Evolutionary conservation across 352 stramenopile species (phyloP).

Genomic region (Phytopythium aichiense): DNA sequence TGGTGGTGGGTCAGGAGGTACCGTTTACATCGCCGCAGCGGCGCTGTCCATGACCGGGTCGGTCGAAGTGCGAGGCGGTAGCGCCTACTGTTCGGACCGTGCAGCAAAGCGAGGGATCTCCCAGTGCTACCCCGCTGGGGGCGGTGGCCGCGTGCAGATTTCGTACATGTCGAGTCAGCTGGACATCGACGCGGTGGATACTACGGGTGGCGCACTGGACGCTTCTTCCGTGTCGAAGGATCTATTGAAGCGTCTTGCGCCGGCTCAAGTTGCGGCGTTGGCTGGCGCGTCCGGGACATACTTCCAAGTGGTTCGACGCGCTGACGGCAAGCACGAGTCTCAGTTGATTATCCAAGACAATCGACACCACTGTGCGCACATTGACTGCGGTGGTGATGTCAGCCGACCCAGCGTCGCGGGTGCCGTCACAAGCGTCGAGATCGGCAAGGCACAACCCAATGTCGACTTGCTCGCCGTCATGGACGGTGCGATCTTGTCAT

Average conservation of each 20-base stretch:
- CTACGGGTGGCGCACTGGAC: conserved; percentile 39
- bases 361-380: conserved; percentile 2
- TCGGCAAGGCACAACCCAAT: conserved; percentile 16
- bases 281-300: conserved; percentile 54
- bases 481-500: conserved; percentile 47
- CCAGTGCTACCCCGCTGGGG: conserved; percentile 55
- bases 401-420: conserved; percentile 21
- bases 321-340: conserved; percentile 39
- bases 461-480: conserved; percentile 38
- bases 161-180: conserved; percentile 66
- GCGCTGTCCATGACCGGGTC: conserved; percentile 40
- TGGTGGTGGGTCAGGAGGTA: conserved; percentile 48
- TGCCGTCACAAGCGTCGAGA: conserved; percentile 41
- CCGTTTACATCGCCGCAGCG: conserved; percentile 40
- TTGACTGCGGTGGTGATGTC: conserved; percentile 5
- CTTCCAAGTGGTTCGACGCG: conserved; percentile 52
- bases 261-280: conserved; percentile 38
- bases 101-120: conserved; percentile 20
- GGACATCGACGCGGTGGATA: conserved; percentile 44
- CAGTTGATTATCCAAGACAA: conserved; percentile 32
- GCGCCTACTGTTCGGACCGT: conserved; percentile 35
- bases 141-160: conserved; percentile 63
- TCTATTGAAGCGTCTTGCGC: conserved; percentile 27
- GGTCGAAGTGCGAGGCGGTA: conserved; percentile 46
- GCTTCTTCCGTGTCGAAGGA: conserved; percentile 15